Percentiles rank a stretch among this genome's conserved stretches.
These are phyloP conservation scores for Bjerkandera adusta DNA, from an alignment of 1,284 basidiomycete species.

Conservation along the genomic window DNA sequence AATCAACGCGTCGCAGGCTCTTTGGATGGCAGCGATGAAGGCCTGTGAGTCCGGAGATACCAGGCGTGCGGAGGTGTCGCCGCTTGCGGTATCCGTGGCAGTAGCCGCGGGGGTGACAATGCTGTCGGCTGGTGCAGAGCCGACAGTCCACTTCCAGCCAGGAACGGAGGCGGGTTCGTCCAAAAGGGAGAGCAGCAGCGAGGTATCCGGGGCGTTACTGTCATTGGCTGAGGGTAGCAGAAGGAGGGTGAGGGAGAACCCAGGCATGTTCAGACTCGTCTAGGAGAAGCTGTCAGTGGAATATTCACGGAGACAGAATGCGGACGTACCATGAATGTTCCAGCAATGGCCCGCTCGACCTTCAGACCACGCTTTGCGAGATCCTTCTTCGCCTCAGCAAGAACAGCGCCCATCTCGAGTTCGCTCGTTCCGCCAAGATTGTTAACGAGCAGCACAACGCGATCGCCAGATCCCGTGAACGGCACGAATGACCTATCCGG, in stretches of 20 bases:
- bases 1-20: slow-evolving; percentile 71
- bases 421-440: slow-evolving; percentile 86
- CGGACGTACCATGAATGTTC: slow-evolving; percentile 77
- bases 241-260: slow-evolving; percentile 87
- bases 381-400: slow-evolving; percentile 55
- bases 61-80: slow-evolving; percentile 26
- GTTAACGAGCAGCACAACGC: slow-evolving; percentile 71
- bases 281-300: slow-evolving; percentile 26
- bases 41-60: slow-evolving; percentile 40
- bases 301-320: neutral
- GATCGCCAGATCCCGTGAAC: slow-evolving; percentile 60
- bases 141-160: slow-evolving; percentile 81
- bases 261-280: slow-evolving; percentile 94
- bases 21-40: slow-evolving; percentile 59
- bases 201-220: slow-evolving; percentile 36
- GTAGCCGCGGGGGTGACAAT: slow-evolving; percentile 24
- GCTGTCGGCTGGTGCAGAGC: slow-evolving; percentile 32
- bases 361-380: slow-evolving; percentile 56
- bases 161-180: slow-evolving; percentile 76
- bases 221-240: slow-evolving; percentile 62
- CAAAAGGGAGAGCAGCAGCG: slow-evolving; percentile 67
- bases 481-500: slow-evolving; percentile 83
- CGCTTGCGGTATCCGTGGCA: slow-evolving; percentile 17
- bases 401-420: slow-evolving; percentile 78
- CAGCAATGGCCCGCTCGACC: slow-evolving; percentile 66